Base-by-base conservation (phyloP, 352 stramenopile genomes). In the Pythium angustatum region DNA sequence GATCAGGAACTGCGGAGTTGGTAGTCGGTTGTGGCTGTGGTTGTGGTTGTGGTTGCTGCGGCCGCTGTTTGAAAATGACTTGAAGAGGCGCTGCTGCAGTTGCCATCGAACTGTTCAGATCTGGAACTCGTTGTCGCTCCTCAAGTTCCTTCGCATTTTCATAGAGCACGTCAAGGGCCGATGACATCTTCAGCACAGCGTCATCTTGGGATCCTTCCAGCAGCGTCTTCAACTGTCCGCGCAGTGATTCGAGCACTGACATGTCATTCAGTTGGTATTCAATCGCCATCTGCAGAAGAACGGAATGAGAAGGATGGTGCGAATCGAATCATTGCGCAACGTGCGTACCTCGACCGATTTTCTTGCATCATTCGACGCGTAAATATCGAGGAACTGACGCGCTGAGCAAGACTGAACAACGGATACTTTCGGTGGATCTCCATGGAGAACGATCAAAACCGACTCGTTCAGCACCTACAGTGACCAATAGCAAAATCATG, bases 21-120 rank as follows among this genome's bases (percentile, higher is more conserved):
- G 55, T 7, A 26, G 40, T 40, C 27, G 34, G 21, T 11, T 36
- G 40, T 30, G 33, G 34, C 47, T 61, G 50, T 55, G 54, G 26
- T 7, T 59, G 34, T 17, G 62, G 54, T 44, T 62, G 55, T 22
- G 69, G 59, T 52, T 83, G 69, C 43, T 93, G 83, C 24, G 83
- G 83, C 27, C 87, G 81, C 49, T 93, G 87, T 63, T 93, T 93
- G 64, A 92, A 95, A 26, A 95, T 90, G 53, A 95, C 64, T 68
- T 95, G 87, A 30, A 93, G 68, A 31, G 85, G 87, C 41, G 81
- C 61, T 33, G 64, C 68, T 27, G 64, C 44, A 12, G 33, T n/a
- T 44, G 76, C 58, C 36, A 55, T 52, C 31, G 59, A 58, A 5
- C 60, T 68, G 12, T 44, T 58, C 22, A 71, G 53, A 31, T 76